A percentile compares a stretch with the other conserved stretches of the same genome.
These are phyloP conservation scores for Venturia asperata DNA, from an alignment of 2,329 filamentous ascomycete genomes.

Conservation along the genomic window DNA sequence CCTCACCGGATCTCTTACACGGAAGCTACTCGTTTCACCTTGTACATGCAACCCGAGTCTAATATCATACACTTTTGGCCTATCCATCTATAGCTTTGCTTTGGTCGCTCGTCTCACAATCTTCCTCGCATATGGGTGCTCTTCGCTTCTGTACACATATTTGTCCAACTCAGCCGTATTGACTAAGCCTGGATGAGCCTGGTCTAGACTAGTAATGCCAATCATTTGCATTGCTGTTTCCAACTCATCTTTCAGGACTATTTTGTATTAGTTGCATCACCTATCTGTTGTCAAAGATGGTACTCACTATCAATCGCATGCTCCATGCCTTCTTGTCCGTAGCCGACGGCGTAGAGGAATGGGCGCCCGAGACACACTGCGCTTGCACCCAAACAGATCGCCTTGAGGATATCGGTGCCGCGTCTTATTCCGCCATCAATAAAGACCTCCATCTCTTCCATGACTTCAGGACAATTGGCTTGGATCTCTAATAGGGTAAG, in stretches of 20 bases:
- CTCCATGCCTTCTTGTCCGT: conserved; percentile 33
- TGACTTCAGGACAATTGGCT: conserved; percentile 31
- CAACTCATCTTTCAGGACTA: conserved; percentile 21
- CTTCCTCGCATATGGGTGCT: conserved; percentile 18
- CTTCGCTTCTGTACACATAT: conserved; percentile 17
- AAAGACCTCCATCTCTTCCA: conserved; percentile 33
- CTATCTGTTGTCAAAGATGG: not conserved
- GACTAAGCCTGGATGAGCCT: conserved; percentile 19
- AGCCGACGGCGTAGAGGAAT: conserved; percentile 34
- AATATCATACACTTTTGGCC: not conserved
- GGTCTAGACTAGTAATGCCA: conserved; percentile 19
- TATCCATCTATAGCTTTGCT: not conserved
- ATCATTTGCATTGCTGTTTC: conserved; percentile 20
- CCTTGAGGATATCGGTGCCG: conserved; percentile 35
- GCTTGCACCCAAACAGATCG: conserved; percentile 34
- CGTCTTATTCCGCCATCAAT: conserved; percentile 34
- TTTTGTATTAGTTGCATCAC: not conserved
- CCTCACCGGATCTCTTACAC: conserved; percentile 1
- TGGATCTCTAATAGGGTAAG: conserved; percentile 35
- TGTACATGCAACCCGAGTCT: conserved; percentile 15
- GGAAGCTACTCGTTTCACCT: conserved; percentile 20
- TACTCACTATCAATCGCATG: conserved; percentile 33
- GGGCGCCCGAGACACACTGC: conserved; percentile 34
- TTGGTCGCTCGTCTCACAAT: conserved; percentile 11
- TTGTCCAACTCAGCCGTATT: conserved; percentile 19